phyloP scores from a whole-genome alignment of 2,329 filamentous ascomycete genomes.

The Dendrostoma leiphaemia region DNA sequence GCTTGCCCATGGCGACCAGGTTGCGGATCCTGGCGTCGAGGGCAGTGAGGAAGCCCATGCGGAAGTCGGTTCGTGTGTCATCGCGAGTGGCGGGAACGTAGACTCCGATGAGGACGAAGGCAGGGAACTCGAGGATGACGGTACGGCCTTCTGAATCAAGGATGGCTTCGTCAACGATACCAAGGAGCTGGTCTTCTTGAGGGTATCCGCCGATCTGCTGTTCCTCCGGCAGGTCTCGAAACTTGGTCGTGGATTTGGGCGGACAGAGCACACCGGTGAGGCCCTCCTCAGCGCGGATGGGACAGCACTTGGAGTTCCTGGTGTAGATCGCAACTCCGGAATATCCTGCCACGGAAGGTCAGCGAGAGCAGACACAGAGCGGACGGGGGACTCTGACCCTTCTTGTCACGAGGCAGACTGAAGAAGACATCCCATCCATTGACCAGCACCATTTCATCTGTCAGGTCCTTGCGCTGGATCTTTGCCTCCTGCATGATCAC shows the following conservation, averaged over 20 bases:
- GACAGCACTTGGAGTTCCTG: slow-evolving; percentile 78
- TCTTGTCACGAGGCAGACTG: slow-evolving; percentile 89
- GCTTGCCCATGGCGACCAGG: slow-evolving; percentile 74
- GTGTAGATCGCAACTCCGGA: slow-evolving; percentile 96
- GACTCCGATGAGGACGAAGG: slow-evolving; percentile 88
- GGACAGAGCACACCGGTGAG: slow-evolving; percentile 76
- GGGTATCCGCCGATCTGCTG: slow-evolving; percentile 90
- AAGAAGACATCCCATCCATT: slow-evolving; percentile 97
- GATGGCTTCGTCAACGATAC: slow-evolving; percentile 62
- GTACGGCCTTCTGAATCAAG: slow-evolving; percentile 92
- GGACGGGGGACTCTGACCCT: slow-evolving; percentile 55
- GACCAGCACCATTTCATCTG: slow-evolving; percentile 93
- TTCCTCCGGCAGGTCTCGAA: slow-evolving; percentile 69
- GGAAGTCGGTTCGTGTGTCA: slow-evolving; percentile 78
- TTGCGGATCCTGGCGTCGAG: slow-evolving; percentile 85
- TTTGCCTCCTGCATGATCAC: slow-evolving; percentile 95
- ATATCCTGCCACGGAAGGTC: slow-evolving; percentile 61
- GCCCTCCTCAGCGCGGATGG: slow-evolving; percentile 92
- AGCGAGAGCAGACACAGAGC: slow-evolving; percentile 10
- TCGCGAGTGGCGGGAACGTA: slow-evolving; percentile 91
- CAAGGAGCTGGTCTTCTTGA: slow-evolving; percentile 61
- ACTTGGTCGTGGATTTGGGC: slow-evolving; percentile 68
- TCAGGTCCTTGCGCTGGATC: slow-evolving; percentile 88
- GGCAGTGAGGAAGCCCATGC: slow-evolving; percentile 73
- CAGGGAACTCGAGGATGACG: slow-evolving; percentile 87